Percentiles rank a stretch among this genome's conserved stretches.
Evolutionary conservation across 1,284 basidiomycete species (phyloP).

Genomic region (Ceratobasidium sp.): DNA sequence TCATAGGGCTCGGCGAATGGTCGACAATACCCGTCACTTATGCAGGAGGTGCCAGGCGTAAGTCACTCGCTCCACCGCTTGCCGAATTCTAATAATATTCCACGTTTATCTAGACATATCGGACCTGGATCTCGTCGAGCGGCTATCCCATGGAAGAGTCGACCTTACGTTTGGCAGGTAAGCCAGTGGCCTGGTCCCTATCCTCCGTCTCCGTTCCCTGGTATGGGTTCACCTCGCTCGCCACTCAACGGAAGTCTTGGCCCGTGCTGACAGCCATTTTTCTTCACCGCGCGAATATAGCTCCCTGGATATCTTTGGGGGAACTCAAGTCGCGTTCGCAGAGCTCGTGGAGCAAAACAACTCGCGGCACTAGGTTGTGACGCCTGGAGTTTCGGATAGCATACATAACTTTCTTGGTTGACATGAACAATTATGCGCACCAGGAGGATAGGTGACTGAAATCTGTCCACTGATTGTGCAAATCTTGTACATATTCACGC

Average conservation of each 20-base stretch:
- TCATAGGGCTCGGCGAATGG: slow-evolving; percentile 90
- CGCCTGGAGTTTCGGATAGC: neutral
- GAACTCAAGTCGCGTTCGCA: slow-evolving; percentile 76
- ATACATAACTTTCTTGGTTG: neutral
- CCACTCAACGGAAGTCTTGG: slow-evolving; percentile 32
- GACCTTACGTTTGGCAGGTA: slow-evolving; percentile 97
- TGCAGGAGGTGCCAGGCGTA: slow-evolving; percentile 94
- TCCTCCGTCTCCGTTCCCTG: neutral
- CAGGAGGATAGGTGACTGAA: slow-evolving; percentile 8
- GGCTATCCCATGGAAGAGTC: slow-evolving; percentile 85
- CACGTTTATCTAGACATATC: slow-evolving; percentile 70
- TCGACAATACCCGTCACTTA: slow-evolving; percentile 93
- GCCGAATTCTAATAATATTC: neutral
- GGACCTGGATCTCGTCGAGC: slow-evolving; percentile 88
- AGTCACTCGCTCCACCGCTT: slow-evolving; percentile 47
- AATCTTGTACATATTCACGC: slow-evolving; percentile 21
- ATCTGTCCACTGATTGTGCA: slow-evolving; percentile 11
- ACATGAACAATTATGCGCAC: neutral
- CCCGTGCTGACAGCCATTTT: neutral
- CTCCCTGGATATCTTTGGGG: slow-evolving; percentile 87
- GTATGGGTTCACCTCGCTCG: neutral
- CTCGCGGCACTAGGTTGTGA: slow-evolving; percentile 11
- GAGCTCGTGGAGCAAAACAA: slow-evolving; percentile 67
- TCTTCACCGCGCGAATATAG: slow-evolving; percentile 57
- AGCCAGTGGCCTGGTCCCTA: slow-evolving; percentile 49